These are phyloP conservation scores for Microcos paniculata DNA, from an alignment of 345 rosid genomes.

Conservation along the genomic window DNA sequence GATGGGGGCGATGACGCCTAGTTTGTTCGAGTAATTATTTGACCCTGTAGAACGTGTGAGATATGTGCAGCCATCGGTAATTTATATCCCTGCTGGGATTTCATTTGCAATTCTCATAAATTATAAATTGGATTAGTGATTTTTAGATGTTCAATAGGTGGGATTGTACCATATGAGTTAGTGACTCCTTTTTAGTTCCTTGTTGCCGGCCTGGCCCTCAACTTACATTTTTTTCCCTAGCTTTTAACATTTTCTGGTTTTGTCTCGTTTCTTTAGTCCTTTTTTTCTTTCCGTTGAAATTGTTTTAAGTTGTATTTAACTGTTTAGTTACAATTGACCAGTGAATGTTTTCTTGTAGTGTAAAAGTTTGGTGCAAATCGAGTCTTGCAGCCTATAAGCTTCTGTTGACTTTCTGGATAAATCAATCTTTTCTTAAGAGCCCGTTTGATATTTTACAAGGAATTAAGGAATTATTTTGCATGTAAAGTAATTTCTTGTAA, in stretches of 20 bases:
- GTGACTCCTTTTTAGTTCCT: slow-evolving; percentile 18
- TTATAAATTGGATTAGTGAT: slow-evolving; percentile 19
- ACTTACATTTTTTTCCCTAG: not conserved
- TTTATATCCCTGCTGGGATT: slow-evolving; percentile 1
- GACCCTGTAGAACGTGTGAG: slow-evolving; percentile 12
- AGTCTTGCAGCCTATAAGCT: not conserved
- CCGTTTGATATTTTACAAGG: no score
- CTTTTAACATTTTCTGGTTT: not conserved
- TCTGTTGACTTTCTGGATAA: not conserved
- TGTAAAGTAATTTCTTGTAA: no score
- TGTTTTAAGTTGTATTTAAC: not conserved
- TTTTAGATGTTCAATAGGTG: slow-evolving; percentile 21
- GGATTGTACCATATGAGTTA: slow-evolving; percentile 39
- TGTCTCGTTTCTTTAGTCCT: not conserved
- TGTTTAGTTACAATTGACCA: not conserved
- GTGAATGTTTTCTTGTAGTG: not conserved
- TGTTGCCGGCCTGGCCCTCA: not conserved
- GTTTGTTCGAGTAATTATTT: slow-evolving; percentile 8
- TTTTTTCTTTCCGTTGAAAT: not conserved
- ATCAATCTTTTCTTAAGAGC: not conserved
- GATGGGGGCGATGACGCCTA: slow-evolving; percentile 43
- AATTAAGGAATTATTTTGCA: no score
- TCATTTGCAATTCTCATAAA: slow-evolving; percentile 13
- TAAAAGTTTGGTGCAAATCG: not conserved
- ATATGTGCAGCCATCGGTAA: slow-evolving; percentile 15